Evolutionary conservation across 2,329 filamentous ascomycete genomes (phyloP), one percentile per base, ranked within the genome.

Genomic region (Beauveria sp.): DNA sequence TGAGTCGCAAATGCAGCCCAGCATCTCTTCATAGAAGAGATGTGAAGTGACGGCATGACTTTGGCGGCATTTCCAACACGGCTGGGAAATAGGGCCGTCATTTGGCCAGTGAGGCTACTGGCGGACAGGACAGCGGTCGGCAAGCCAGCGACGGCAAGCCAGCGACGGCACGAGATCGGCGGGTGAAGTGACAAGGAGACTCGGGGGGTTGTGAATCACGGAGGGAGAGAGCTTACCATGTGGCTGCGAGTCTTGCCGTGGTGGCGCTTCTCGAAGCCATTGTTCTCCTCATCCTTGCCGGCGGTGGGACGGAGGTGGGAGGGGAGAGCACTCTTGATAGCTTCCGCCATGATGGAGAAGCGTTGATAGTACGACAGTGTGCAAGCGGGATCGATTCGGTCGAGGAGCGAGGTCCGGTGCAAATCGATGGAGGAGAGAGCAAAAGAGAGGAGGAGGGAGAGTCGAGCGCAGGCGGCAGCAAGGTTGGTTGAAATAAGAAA

Each of bases 211-310:
- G 4, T 18, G 56, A 43, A 51, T 42, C 24, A 51, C 18, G 34
- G 34, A 20, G 18, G 18, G 22, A 14, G 16, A 45, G 47, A 62
- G 86, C 89, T 85, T 78, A 89, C 89, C 86, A 93, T 90, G 77
- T 93, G 89, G 64, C 88, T 91, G 75, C 89, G 88, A 68, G 88
- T 89, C 84, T 93, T 93, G 78, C 89, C 89, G 76, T 93, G 89
- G 73, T 91, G 90, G 73, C 87, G 86, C 65, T 81, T 80, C 69
- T 82, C 78, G 66, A 86, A 81, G 66, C 78, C 78, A 65, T 71
- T 71, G 64, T 79, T 78, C 42, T 74, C 76, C 64, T 73, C 74
- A 49, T 43, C 58, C 52, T 56, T 45, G 53, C 40, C 45, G 56
- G 70, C 74, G 65, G 86, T 38, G 60, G 86, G 82, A 83, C 91